phyloP scores from a whole-genome alignment of 768 basidiomycete species.

The Phylloporus sp. region DNA sequence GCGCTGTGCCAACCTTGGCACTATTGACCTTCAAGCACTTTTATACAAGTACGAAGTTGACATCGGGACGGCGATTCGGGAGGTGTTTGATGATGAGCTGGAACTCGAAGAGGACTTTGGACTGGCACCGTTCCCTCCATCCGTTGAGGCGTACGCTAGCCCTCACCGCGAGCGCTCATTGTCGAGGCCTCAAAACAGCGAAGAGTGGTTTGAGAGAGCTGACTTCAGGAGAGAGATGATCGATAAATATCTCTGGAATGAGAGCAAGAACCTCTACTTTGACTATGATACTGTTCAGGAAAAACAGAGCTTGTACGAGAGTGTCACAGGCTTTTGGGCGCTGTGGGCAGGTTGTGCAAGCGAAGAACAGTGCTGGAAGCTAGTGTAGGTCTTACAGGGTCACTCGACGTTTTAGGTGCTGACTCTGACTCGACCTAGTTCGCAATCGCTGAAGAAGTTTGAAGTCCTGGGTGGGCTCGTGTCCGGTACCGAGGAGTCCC shows the following conservation, averaged over 20 bases:
- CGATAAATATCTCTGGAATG: constrained; percentile 95
- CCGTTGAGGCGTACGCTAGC: constrained; percentile 61
- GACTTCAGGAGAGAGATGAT: constrained; percentile 79
- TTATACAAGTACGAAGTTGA: constrained; percentile 99
- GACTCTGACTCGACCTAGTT: constrained; percentile 45
- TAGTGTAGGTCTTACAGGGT: constrained; percentile 62
- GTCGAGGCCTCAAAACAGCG: constrained; percentile 61
- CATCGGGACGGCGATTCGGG: constrained; percentile 95
- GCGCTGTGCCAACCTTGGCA: constrained; percentile 93
- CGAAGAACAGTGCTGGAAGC: constrained; percentile 89
- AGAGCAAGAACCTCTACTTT: constrained; percentile 89
- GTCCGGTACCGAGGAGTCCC: constrained; percentile 93
- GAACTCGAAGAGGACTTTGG: constrained; percentile 91
- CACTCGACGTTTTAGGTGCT: constrained; percentile 8
- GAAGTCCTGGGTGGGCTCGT: constrained; percentile 94
- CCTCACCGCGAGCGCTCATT: constrained; percentile 55
- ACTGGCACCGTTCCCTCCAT: constrained; percentile 88
- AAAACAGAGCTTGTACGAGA: constrained; percentile 92
- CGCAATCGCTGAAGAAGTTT: constrained; percentile 87
- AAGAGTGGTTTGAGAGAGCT: constrained; percentile 92
- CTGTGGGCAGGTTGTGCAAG: constrained; percentile 98
- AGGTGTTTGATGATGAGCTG: constrained; percentile 90
- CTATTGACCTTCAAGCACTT: constrained; percentile 91
- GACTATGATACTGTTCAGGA: constrained; percentile 93
- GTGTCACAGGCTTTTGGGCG: constrained; percentile 94